A percentile compares a stretch with the other conserved stretches of the same genome.
Evolutionary conservation across 2,329 filamentous ascomycete species (phyloP).

Genomic region (Penicillium olsonii): DNA sequence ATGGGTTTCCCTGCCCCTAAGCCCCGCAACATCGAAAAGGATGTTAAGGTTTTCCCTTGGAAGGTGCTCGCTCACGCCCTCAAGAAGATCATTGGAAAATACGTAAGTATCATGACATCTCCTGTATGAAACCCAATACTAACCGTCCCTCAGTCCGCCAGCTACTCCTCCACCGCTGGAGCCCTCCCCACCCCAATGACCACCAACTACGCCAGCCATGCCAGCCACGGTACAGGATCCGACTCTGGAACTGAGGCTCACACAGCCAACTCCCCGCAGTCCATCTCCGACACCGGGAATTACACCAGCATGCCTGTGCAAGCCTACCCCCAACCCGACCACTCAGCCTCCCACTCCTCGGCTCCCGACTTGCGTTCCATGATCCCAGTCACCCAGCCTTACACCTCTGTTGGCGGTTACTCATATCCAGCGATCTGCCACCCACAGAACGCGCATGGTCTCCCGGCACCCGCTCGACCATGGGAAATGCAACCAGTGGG

Average conservation of each 20-base stretch:
- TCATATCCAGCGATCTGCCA: conserved; percentile 37
- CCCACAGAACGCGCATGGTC: conserved; percentile 27
- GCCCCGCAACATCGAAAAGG: conserved; percentile 97
- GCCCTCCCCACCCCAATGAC: conserved; percentile 41
- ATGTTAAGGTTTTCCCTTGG: conserved; percentile 98
- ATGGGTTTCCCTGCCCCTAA: conserved; percentile 97
- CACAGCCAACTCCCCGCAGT: conserved; percentile 52
- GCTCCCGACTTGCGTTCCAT: conserved; percentile 42
- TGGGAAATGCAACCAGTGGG: conserved; percentile 43
- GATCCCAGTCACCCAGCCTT: conserved; percentile 33
- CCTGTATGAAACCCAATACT: conserved; percentile 17
- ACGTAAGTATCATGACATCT: conserved; percentile 57
- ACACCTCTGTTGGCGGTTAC: conserved; percentile 33
- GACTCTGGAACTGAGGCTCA: conserved; percentile 52
- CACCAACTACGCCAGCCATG: conserved; percentile 41
- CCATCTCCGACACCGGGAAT: conserved; percentile 48
- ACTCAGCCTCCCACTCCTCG: conserved; percentile 29
- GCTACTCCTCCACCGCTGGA: conserved; percentile 66
- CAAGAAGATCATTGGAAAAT: conserved; percentile 99
- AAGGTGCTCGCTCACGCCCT: conserved; percentile 82
- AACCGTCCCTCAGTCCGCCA: conserved; percentile 57
- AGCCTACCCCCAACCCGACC: conserved; percentile 44
- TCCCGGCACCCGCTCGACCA: conserved; percentile 34
- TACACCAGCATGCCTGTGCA: conserved; percentile 49
- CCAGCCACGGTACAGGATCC: conserved; percentile 38